Conservation (phyloP, 371 early-diverging fungal species). For the Mucor lusitanicus region DNA sequence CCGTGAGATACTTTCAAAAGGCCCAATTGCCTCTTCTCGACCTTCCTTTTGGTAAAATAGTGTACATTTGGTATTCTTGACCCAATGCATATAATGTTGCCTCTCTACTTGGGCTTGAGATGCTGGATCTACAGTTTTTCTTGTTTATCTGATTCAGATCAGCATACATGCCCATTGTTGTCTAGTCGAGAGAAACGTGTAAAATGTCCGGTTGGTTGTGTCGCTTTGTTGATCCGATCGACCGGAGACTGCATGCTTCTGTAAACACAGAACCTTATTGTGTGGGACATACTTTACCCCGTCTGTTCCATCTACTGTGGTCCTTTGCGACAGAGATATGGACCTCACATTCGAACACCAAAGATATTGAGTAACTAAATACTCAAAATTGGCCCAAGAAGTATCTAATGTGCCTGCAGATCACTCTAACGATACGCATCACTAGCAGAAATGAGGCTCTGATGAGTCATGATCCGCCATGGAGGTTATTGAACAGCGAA, state of each 20-base stretch:
- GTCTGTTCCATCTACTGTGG: neutral
- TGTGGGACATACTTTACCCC: slow-evolving; percentile 10
- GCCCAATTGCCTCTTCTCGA: too few relatives aligned
- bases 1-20: too few relatives aligned
- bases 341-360: neutral
- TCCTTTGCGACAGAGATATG: neutral
- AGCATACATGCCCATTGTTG: too few relatives aligned
- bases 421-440: neutral
- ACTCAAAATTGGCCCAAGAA: neutral
- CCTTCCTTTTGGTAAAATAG: too few relatives aligned
- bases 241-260: neutral
- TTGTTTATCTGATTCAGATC: too few relatives aligned
- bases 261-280: neutral
- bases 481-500: neutral
- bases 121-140: too few relatives aligned
- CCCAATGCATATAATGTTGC: too few relatives aligned
- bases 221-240: slow-evolving; percentile 7
- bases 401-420: neutral
- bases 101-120: too few relatives aligned
- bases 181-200: neutral
- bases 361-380: too few relatives aligned
- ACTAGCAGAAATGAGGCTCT: neutral
- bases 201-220: neutral
- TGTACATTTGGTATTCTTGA: too few relatives aligned
- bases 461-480: neutral